Base-by-base conservation (phyloP, 371 early-diverging fungal genomes). In the Parasitella parasitica region DNA sequence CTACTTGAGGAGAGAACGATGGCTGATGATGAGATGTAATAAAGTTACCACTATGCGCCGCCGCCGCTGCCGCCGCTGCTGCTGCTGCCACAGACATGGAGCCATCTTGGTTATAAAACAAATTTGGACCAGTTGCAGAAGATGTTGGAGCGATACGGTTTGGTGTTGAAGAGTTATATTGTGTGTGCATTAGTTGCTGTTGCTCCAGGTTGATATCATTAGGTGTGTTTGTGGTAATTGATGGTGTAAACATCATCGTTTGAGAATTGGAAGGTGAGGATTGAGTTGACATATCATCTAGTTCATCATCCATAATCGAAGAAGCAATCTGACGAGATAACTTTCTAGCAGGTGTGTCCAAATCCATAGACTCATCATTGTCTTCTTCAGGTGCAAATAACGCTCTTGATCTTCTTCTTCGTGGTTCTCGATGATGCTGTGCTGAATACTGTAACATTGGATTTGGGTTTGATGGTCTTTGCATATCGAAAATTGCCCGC, bases 271-370 rank as follows among this genome's bases (percentile, higher is more conserved):
- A 61, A 43, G 57, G 76, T 20, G 60, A 63, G 24, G 65, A 64
- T n/a, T 62, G 65, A 12, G 54, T 50, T 36, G 62, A 69, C 39
- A 59, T 52, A 34, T 58, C 52, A 67, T 70, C 71, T 59, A 73
- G 18, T 68, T 73, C 59, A 73, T 63, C 71, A 36, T 71, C 63
- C 22, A 53, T 36, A n/a, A 54, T 28, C 4, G 41, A 27, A n/a
- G 65, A 34, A 35, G 46, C n/a, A 6, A 67, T 38, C 41, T 65
- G 66, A 6, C 58, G 55, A 9, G 66, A 63, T 32, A 66, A 22
- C 26, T 70, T 71, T 38, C 64, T 46, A 9, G 67, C 50, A 4
- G 67, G 71, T 11, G 64, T 57, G 15, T 62, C 61, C 4, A 62
- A 24, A 30, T 69, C 60, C 69, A 63, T 64, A 16, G n/a, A 41